These are phyloP conservation scores for Fusarium chlamydosporum DNA, from an alignment of 2,329 filamentous ascomycete species.

Conservation along the genomic window DNA sequence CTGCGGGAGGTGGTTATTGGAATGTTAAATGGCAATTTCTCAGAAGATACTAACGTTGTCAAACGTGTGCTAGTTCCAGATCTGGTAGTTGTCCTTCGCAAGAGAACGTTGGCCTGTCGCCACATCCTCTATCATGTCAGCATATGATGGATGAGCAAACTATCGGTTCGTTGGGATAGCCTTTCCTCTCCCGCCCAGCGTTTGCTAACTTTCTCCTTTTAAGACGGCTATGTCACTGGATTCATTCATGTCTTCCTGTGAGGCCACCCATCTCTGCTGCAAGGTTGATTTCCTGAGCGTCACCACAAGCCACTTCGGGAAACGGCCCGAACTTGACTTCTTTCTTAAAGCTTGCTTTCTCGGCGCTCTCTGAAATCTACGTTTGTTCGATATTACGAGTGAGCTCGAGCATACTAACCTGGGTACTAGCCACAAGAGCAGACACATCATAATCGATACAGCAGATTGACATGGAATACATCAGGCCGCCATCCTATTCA, in stretches of 20 bases:
- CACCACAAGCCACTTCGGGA: slow-evolving; percentile 19
- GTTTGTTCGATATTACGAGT: not conserved
- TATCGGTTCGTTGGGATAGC: not conserved
- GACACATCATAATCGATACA: not conserved
- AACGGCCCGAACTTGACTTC: not conserved
- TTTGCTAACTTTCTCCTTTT: not conserved
- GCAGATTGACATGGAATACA: not conserved
- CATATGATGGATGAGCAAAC: not conserved
- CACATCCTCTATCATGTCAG: not conserved
- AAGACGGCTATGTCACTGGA: not conserved
- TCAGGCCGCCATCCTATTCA: not conserved
- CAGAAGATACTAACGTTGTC: not conserved
- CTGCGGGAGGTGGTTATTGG: not conserved
- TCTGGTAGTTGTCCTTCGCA: slow-evolving; percentile 3
- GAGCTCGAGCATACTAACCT: not conserved
- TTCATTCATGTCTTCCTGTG: slow-evolving; percentile 1
- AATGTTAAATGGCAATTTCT: slow-evolving; percentile 2
- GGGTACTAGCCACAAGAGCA: not conserved
- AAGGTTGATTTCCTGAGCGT: slow-evolving; percentile 4
- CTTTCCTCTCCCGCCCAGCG: not conserved
- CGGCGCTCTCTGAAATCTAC: not conserved
- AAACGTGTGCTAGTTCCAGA: slow-evolving; percentile 3
- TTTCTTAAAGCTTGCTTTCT: not conserved
- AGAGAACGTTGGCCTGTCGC: slow-evolving; percentile 1
- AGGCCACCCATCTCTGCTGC: slow-evolving; percentile 10